These are phyloP conservation scores for Crithidia expoeki DNA, from an alignment of 208 protist species.

Conservation along the genomic window DNA sequence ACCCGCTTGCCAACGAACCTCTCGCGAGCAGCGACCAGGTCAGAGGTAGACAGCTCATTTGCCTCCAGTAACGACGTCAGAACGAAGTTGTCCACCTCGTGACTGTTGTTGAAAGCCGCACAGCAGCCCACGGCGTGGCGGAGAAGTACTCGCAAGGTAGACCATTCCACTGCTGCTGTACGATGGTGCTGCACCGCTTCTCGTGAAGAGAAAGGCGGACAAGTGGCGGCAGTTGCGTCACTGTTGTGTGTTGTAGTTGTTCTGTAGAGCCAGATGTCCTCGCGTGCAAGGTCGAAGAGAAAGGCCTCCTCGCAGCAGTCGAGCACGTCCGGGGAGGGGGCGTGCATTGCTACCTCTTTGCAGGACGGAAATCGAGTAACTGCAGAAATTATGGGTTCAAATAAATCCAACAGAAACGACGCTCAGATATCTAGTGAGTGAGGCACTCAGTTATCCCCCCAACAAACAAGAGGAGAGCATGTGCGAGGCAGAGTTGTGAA, in stretches of 20 bases:
- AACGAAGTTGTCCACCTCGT: constrained; percentile 18
- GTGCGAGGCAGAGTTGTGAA: too few species aligned
- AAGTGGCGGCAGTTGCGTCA: neutral
- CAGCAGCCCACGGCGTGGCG: constrained; percentile 12
- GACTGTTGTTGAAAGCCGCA: neutral
- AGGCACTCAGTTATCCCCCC: too few species aligned
- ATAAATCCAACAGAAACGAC: too few species aligned
- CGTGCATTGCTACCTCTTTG: too few species aligned
- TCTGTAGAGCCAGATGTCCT: constrained; percentile 8
- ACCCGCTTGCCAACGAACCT: constrained; percentile 10
- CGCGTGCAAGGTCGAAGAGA: constrained; percentile 11
- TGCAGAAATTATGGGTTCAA: too few species aligned
- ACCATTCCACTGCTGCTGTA: constrained; percentile 14
- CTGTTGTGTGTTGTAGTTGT: neutral
- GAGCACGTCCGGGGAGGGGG: neutral
- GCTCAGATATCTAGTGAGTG: too few species aligned
- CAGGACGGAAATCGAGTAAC: too few species aligned
- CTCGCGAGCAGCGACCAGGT: constrained; percentile 12
- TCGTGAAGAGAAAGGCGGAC: neutral
- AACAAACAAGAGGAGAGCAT: too few species aligned
- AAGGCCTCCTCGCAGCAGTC: constrained; percentile 27
- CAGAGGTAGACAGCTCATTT: constrained; percentile 6
- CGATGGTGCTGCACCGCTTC: constrained; percentile 9
- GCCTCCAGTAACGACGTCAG: constrained; percentile 12
- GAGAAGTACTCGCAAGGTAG: constrained; percentile 17